Conservation (phyloP, 805 yeast species). For the Millerozyma miso region DNA sequence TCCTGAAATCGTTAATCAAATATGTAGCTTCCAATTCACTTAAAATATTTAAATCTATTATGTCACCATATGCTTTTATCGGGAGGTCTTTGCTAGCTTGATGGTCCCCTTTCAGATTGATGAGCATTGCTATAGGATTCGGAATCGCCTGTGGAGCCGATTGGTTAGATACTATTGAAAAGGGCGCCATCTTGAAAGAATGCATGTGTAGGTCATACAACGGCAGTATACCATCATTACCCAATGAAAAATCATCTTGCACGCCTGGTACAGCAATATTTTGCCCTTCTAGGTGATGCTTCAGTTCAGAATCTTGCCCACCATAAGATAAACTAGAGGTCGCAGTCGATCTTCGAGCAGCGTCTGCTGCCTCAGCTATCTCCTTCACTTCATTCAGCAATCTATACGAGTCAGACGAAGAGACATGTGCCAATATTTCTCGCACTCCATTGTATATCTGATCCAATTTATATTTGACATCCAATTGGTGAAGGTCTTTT, state of each 20-base stretch:
- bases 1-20: constrained; percentile 54
- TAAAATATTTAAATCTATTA: constrained; percentile 47
- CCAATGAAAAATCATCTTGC: neutral
- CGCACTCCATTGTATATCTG: constrained; percentile 30
- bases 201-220: constrained; percentile 26
- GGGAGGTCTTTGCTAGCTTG: neutral
- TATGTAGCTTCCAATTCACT: constrained; percentile 44
- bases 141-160: constrained; percentile 26
- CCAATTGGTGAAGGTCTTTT: neutral
- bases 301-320: neutral
- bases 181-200: constrained; percentile 42
- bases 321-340: constrained; percentile 4
- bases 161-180: constrained; percentile 34
- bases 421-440: constrained; percentile 28
- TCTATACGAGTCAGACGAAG: constrained; percentile 4
- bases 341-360: constrained; percentile 4
- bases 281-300: neutral
- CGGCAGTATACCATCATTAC: neutral
- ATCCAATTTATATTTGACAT: constrained; percentile 20
- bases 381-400: constrained; percentile 19
- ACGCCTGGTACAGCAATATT: neutral
- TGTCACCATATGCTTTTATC: constrained; percentile 31
- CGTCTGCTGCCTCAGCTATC: constrained; percentile 21
- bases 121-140: constrained; percentile 30
- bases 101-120: constrained; percentile 10